These are phyloP conservation scores for Friedmanniomyces endolithicus DNA, from an alignment of 495 filamentous ascomycete species.

Conservation along the genomic window DNA sequence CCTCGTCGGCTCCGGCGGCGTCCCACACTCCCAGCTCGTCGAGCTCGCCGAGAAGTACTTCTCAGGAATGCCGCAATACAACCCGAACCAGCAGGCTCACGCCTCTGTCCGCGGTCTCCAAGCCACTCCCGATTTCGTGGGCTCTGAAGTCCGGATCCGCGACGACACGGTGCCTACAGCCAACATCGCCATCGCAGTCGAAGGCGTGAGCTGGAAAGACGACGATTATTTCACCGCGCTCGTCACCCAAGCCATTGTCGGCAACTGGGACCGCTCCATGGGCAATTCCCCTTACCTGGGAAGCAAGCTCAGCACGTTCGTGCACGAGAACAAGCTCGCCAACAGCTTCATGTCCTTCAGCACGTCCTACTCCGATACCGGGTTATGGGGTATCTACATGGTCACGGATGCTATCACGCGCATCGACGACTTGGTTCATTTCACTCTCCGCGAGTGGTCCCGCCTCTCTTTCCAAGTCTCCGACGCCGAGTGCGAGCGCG, in stretches of 20 bases:
- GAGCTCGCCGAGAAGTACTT: slow-evolving; percentile 96
- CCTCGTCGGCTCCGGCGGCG: slow-evolving; percentile 84
- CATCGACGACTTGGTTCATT: slow-evolving; percentile 93
- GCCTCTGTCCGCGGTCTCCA: slow-evolving; percentile 48
- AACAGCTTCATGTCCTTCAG: slow-evolving; percentile 99
- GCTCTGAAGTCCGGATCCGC: slow-evolving; percentile 85
- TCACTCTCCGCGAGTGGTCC: slow-evolving; percentile 95
- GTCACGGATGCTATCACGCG: slow-evolving; percentile 76
- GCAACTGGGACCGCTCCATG: slow-evolving; percentile 99
- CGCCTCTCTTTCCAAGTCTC: slow-evolving; percentile 76
- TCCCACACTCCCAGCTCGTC: slow-evolving; percentile 88
- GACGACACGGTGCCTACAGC: slow-evolving; percentile 93
- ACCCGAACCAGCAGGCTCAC: slow-evolving; percentile 55
- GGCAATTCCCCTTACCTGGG: slow-evolving; percentile 91
- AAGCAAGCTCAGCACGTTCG: slow-evolving; percentile 88
- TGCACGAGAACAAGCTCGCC: slow-evolving; percentile 84
- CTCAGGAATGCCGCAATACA: slow-evolving; percentile 55
- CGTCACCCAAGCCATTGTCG: slow-evolving; percentile 95
- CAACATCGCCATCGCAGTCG: slow-evolving; percentile 96
- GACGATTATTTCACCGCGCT: slow-evolving; percentile 97
- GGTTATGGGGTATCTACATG: slow-evolving; percentile 99
- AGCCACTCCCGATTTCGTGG: slow-evolving; percentile 81
- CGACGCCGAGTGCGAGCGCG: slow-evolving; percentile 87
- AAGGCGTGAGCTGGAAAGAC: slow-evolving; percentile 99
- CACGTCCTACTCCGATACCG: slow-evolving; percentile 97